These are phyloP conservation scores for Cotoneaster glaucophyllus DNA, from an alignment of 306 rosid genomes.

Conservation along the genomic window DNA sequence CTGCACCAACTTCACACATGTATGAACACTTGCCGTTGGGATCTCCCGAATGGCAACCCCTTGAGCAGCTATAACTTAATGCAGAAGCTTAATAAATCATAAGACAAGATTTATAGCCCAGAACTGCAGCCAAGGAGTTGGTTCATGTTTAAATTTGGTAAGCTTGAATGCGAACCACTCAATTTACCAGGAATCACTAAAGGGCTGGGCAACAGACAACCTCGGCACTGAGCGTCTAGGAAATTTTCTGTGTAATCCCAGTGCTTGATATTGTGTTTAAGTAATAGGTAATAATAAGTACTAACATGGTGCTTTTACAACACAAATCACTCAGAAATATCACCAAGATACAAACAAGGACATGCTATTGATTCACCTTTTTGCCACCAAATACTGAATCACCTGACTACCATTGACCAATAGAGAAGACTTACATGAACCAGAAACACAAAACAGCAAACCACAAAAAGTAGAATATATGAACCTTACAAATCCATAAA, in stretches of 20 bases:
- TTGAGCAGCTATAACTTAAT: neutral
- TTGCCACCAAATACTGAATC: neutral
- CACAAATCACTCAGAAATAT: neutral
- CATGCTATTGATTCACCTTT: neutral
- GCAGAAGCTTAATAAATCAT: neutral
- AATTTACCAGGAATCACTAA: neutral
- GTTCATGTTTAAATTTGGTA: neutral
- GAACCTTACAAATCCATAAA: neutral
- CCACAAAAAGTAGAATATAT: neutral
- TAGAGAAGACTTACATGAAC: too few species aligned
- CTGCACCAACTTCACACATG: neutral
- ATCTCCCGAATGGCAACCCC: neutral
- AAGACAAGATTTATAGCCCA: neutral
- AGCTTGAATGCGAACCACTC: neutral
- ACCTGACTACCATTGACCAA: neutral
- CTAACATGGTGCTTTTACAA: neutral
- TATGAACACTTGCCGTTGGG: neutral
- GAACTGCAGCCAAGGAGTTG: constrained; percentile 5
- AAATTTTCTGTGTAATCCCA: neutral
- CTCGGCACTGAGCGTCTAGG: neutral
- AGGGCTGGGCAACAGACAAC: neutral
- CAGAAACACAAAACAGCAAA: neutral
- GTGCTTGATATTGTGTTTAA: neutral
- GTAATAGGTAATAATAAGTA: neutral
- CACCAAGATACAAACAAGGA: neutral